Evolutionary conservation across 257 asterid species (phyloP).

Genomic region (Ophiorrhiza pumila): DNA sequence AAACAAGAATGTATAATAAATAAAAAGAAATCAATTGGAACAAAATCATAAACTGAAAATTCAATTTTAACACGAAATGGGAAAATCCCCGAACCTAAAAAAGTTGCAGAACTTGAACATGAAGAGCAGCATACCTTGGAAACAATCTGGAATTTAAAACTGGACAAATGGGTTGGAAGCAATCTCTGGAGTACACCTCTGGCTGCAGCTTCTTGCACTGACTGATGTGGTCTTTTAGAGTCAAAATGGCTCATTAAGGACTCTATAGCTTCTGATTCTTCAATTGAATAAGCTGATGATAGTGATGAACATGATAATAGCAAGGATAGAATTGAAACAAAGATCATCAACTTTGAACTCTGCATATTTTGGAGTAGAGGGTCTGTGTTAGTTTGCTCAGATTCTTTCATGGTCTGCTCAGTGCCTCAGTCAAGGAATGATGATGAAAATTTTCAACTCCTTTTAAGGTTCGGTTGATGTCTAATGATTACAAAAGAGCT

Average conservation of each 20-base stretch:
- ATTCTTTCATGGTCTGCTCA: not conserved
- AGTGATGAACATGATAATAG: conserved; percentile 13
- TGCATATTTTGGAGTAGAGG: conserved; percentile 22
- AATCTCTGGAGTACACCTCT: conserved; percentile 72
- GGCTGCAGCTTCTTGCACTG: conserved; percentile 79
- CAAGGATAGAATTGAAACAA: conserved; percentile 22
- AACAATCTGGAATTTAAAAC: conserved; percentile 57
- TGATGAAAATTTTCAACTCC: not conserved
- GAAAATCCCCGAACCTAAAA: no score
- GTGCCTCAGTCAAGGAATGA: not conserved
- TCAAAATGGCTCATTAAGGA: conserved; percentile 53
- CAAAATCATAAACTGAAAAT: not conserved
- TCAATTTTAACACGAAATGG: not conserved
- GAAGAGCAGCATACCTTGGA: conserved; percentile 45
- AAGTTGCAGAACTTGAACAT: conserved; percentile 1
- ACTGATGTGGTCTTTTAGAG: conserved; percentile 41
- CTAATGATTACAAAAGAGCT: not conserved
- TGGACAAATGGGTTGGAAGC: conserved; percentile 73
- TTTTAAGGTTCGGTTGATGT: not conserved
- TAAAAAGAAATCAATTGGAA: not conserved
- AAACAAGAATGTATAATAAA: not conserved
- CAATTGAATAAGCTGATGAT: conserved; percentile 24
- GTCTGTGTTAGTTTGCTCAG: not conserved
- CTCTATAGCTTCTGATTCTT: conserved; percentile 50
- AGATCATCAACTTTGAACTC: conserved; percentile 19